These are phyloP conservation scores for Phialocephala subalpina DNA, from an alignment of 2,329 filamentous ascomycete species.

Conservation along the genomic window DNA sequence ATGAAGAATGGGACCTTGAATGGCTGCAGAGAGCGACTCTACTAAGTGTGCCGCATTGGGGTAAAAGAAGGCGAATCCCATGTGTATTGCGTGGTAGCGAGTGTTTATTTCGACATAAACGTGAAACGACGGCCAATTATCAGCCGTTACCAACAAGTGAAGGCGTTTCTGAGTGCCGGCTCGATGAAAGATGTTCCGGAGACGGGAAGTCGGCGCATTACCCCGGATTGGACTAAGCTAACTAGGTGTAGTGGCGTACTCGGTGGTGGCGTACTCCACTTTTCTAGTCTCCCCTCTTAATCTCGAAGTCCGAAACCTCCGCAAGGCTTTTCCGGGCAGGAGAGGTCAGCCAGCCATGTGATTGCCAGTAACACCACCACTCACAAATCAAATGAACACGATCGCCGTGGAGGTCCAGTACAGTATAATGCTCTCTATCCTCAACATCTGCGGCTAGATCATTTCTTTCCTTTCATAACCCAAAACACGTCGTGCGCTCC, in stretches of 20 bases:
- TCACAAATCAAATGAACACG: neutral
- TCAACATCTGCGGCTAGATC: neutral
- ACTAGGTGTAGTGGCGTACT: neutral
- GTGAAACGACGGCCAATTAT: constrained; percentile 2
- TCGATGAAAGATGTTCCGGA: neutral
- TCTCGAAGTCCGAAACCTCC: neutral
- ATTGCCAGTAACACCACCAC: neutral
- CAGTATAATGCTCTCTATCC: neutral
- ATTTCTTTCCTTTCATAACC: neutral
- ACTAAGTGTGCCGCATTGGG: neutral
- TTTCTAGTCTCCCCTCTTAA: neutral
- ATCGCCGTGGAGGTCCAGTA: neutral
- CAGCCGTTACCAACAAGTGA: neutral
- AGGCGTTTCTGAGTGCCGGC: neutral
- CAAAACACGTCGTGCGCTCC: neutral
- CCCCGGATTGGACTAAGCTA: neutral
- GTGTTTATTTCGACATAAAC: constrained; percentile 2
- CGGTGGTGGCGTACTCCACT: neutral
- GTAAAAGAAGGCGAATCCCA: constrained; percentile 1
- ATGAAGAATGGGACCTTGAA: neutral
- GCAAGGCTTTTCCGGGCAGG: constrained; percentile 3
- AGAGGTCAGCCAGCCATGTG: neutral
- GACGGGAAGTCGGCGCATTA: neutral
- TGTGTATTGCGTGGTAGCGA: neutral
- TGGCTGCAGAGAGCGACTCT: neutral